phyloP scores from a whole-genome alignment of 371 early-diverging fungal genomes.

The Nematocida sp. region DNA sequence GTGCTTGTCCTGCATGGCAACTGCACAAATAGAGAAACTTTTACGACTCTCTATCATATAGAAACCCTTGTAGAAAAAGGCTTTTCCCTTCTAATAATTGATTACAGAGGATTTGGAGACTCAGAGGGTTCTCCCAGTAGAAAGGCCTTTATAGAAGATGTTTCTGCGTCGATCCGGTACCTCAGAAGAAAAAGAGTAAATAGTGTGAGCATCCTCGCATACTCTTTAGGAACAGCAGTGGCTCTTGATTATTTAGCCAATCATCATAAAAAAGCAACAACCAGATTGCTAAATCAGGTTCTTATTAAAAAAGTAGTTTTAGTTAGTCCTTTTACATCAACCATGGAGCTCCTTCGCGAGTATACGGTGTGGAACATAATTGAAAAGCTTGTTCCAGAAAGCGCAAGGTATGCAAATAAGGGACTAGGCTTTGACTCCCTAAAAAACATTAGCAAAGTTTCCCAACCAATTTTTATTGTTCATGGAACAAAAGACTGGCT shows the following conservation, averaged over 20 bases:
- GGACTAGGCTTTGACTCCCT: constrained; percentile 54
- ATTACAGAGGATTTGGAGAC: constrained; percentile 65
- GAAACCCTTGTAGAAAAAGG: constrained; percentile 30
- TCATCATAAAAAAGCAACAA: constrained; percentile 2
- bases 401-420: constrained; percentile 14
- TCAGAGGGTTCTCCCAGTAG: constrained; percentile 52
- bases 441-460: constrained; percentile 49
- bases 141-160: constrained; percentile 52
- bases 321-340: constrained; percentile 53
- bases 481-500: constrained; percentile 57
- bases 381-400: constrained; percentile 31
- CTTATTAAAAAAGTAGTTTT: constrained; percentile 37
- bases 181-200: constrained; percentile 13
- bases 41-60: constrained; percentile 29
- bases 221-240: constrained; percentile 64
- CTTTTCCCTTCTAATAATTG: constrained; percentile 52
- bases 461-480: constrained; percentile 33
- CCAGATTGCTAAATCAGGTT: neutral
- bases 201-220: constrained; percentile 45
- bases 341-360: constrained; percentile 34
- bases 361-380: constrained; percentile 38
- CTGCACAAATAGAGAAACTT: constrained; percentile 44
- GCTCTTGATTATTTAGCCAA: constrained; percentile 55
- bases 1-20: constrained; percentile 42
- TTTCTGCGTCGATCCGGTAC: constrained; percentile 54